phyloP scores from a whole-genome alignment of 352 stramenopile species.

The Phytophthora litchii region DNA sequence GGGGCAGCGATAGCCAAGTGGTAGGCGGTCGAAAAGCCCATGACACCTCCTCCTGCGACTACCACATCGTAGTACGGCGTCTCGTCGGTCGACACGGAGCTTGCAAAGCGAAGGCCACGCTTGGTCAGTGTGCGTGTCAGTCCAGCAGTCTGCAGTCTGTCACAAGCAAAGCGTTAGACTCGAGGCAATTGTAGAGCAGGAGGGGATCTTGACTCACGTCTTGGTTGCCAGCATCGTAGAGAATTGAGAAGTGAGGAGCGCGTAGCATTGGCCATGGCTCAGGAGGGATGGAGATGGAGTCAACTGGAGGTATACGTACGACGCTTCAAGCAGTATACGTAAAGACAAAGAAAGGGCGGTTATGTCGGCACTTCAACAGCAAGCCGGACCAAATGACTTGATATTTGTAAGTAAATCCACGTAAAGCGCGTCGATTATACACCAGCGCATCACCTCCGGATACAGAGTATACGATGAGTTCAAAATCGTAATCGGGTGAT shows the following conservation, averaged over 20 bases:
- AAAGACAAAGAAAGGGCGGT: conserved; percentile 2
- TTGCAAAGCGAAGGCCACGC: conserved; percentile 30
- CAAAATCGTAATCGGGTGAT: conserved; percentile 34
- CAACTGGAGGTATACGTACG: conserved; percentile 3
- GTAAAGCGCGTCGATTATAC: conserved; percentile 1
- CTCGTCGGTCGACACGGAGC: conserved; percentile 27
- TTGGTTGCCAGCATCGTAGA: conserved; percentile 45
- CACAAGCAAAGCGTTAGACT: conserved; percentile 17
- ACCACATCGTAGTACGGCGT: conserved; percentile 76
- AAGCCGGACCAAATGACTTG: conserved; percentile 2
- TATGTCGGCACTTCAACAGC: conserved; percentile 13
- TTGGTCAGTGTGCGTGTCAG: conserved; percentile 19
- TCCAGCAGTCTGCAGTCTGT: conserved; percentile 30
- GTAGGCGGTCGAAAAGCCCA: conserved; percentile 89
- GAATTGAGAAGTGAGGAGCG: conserved; percentile 38
- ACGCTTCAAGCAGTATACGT: conserved; percentile 3
- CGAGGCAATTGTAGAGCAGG: background rate
- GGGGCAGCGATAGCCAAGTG: conserved; percentile 73
- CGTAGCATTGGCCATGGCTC: background rate
- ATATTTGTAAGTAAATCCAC: conserved; percentile 17
- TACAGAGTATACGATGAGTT: conserved; percentile 4
- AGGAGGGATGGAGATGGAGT: conserved; percentile 1
- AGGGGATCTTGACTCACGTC: conserved; percentile 22
- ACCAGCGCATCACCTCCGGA: conserved; percentile 15
- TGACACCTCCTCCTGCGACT: conserved; percentile 79